phyloP scores from a whole-genome alignment of 202 grass and related monocot genomes.

The Dendrocalamus latiflorus region DNA sequence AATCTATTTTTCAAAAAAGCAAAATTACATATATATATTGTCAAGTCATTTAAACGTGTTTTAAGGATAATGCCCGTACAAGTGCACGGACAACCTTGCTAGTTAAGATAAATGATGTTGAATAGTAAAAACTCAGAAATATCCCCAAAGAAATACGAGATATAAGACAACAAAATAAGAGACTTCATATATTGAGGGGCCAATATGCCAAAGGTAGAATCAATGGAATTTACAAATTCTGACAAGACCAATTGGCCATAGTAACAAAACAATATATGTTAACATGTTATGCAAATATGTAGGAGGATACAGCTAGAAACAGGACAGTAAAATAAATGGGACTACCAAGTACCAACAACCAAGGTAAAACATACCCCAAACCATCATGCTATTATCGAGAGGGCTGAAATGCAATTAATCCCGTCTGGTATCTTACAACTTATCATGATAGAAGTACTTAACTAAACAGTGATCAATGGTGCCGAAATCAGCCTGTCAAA shows the following conservation, averaged over 20 bases:
- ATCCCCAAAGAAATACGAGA: neutral
- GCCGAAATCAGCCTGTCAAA: neutral
- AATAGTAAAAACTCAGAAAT: neutral
- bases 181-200: neutral
- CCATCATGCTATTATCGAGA: neutral
- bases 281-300: neutral
- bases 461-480: neutral
- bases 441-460: neutral
- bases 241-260: neutral
- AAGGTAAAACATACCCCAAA: neutral
- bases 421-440: neutral
- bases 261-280: neutral
- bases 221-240: neutral
- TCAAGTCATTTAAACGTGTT: too few relatives aligned
- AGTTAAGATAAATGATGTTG: neutral
- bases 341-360: too few relatives aligned
- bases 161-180: neutral
- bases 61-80: too few relatives aligned
- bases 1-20: too few relatives aligned
- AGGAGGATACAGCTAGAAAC: neutral
- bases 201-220: neutral
- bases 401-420: neutral
- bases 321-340: neutral
- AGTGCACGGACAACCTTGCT: too few relatives aligned
- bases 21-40: too few relatives aligned